phyloP scores from a whole-genome alignment of 164 flowering plant genomes.

The Chimonanthus salicifolius region DNA sequence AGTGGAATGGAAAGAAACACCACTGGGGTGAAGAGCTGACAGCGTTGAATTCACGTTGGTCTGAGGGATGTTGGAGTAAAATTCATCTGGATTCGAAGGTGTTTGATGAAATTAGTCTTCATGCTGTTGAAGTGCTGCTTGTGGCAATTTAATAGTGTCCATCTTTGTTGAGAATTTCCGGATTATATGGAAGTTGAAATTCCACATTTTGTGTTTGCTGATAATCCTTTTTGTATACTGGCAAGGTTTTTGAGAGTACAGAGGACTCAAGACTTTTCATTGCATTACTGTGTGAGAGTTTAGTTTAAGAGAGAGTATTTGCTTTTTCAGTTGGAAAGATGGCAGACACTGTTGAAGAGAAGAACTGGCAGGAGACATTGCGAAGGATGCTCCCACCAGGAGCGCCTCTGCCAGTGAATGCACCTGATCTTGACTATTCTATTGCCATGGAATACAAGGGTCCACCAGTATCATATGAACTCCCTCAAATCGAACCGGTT shows the following conservation, averaged over 20 bases:
- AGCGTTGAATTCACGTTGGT: too few relatives aligned
- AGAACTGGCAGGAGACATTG: constrained; percentile 64
- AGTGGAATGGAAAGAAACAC: too few relatives aligned
- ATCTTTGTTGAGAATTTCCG: too few relatives aligned
- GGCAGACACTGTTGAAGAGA: constrained; percentile 20
- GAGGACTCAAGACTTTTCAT: too few relatives aligned
- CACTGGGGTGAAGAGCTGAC: too few relatives aligned
- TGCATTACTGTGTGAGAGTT: background rate
- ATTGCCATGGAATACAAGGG: constrained; percentile 82
- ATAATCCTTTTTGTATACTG: too few relatives aligned
- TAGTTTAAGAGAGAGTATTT: background rate
- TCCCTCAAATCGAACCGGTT: constrained; percentile 73
- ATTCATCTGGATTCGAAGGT: too few relatives aligned
- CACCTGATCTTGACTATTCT: constrained; percentile 59
- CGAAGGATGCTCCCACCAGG: constrained; percentile 90
- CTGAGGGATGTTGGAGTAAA: too few relatives aligned
- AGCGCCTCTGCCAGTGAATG: constrained; percentile 52
- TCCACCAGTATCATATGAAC: constrained; percentile 63
- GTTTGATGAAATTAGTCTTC: background rate
- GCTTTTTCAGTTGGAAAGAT: background rate
- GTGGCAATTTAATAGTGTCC: background rate
- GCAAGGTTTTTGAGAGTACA: too few relatives aligned
- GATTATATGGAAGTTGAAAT: too few relatives aligned
- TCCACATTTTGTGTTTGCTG: too few relatives aligned
- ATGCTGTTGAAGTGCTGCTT: background rate